Percentiles rank a stretch among this genome's conserved stretches.
These are phyloP conservation scores for Puccinia triticina DNA, from an alignment of 1,284 basidiomycete genomes.

Conservation along the genomic window DNA sequence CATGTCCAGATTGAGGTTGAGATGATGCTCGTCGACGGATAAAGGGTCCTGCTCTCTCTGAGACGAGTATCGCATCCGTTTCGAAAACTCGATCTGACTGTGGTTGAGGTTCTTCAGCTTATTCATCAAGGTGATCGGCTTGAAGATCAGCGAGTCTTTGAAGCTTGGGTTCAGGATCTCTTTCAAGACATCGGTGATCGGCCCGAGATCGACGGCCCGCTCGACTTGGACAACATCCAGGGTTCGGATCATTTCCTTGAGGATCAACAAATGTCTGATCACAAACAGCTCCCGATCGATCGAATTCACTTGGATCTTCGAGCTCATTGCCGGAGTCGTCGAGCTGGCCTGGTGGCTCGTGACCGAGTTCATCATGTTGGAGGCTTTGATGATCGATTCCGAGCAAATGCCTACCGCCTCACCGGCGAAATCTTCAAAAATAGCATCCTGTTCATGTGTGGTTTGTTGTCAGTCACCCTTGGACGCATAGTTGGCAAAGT, in stretches of 20 bases:
- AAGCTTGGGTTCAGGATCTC: constrained; percentile 59
- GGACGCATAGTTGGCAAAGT: background rate
- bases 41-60: background rate
- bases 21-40: background rate
- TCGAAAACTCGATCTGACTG: constrained; percentile 15
- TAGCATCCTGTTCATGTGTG: constrained; percentile 68
- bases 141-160: constrained; percentile 55
- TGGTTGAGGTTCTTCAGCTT: constrained; percentile 25
- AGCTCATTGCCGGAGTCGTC: constrained; percentile 59
- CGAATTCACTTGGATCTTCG: constrained; percentile 9
- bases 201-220: constrained; percentile 61
- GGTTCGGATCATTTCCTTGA: constrained; percentile 82
- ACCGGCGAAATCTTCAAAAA: constrained; percentile 90
- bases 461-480: background rate
- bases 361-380: constrained; percentile 67
- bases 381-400: constrained; percentile 72
- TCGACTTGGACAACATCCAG: constrained; percentile 68
- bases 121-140: constrained; percentile 7
- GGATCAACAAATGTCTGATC: constrained; percentile 80
- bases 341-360: constrained; percentile 53
- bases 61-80: constrained; percentile 7
- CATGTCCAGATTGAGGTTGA: background rate
- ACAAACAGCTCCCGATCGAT: constrained; percentile 80
- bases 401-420: constrained; percentile 82
- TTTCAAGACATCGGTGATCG: constrained; percentile 61